Evolutionary conservation across 164 flowering plant genomes (phyloP).

Genomic region (Akebia trifoliata): DNA sequence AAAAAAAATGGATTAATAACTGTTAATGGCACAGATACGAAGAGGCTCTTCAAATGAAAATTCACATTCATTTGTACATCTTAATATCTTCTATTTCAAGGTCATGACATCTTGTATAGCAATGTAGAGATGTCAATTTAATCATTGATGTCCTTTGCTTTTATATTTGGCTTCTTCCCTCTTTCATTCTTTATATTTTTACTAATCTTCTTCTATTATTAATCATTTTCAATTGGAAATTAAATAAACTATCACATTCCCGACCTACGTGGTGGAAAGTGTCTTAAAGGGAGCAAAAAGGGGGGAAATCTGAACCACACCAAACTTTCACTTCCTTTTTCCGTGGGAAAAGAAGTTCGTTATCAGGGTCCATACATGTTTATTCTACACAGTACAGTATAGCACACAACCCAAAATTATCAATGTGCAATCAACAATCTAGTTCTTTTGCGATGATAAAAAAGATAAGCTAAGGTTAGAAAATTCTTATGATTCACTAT

Average conservation of each 20-base stretch:
- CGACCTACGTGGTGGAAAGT: too few relatives aligned
- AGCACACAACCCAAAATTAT: not conserved
- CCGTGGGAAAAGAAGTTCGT: not conserved
- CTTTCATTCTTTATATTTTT: not conserved
- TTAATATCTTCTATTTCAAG: not conserved
- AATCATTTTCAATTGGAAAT: not conserved
- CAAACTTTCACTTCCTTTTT: not conserved
- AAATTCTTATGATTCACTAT: too few relatives aligned
- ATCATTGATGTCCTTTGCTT: not conserved
- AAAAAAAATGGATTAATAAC: too few relatives aligned
- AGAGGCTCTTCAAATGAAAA: not conserved
- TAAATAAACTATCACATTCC: too few relatives aligned
- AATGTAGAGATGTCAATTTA: not conserved
- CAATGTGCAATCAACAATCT: constrained; percentile 1
- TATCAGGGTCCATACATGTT: not conserved
- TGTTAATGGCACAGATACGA: not conserved
- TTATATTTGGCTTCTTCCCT: not conserved
- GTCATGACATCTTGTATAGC: not conserved
- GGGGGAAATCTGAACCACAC: not conserved
- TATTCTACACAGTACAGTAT: not conserved
- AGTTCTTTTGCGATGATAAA: not conserved
- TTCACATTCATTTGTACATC: not conserved
- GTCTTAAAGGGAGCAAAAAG: not conserved
- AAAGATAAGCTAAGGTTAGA: constrained; percentile 2
- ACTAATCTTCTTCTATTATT: not conserved